Base-by-base conservation (phyloP, 345 rosid genomes). In the Lepidium aucheri region DNA sequence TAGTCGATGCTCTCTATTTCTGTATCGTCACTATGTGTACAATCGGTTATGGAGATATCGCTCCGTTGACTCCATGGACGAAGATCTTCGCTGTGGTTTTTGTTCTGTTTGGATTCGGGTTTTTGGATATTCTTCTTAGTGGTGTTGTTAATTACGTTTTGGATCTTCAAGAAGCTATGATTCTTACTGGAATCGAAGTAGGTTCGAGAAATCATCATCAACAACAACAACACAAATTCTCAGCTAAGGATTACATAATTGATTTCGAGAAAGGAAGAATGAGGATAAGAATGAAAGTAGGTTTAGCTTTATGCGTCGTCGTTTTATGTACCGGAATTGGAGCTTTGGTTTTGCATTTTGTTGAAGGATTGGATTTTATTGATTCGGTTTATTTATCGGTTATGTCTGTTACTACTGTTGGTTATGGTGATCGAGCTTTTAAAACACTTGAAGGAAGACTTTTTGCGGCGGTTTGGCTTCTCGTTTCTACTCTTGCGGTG, bases 21-120 rank as follows among this genome's bases (percentile, higher is more conserved):
- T 88, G 91, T 57, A 84, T 88, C 52, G 96, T 88, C 63, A 88
- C 91, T 12, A 82, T 85, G 87, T 88, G 95, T 66, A 88, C 95
- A 1, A 88, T 88, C 15, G 96, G 96, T 12, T 88, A 88, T 20
- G 96, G 96, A 10, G 96, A 88, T 56, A 88, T 88, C 11, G 81
- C 91, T 24, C 96, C 91, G 17, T 44, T 74, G 51, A 86, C 85
- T 6, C 82, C 88, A 11, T 80, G 62, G 43, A 84, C 90, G 2
- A 86, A 88, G 76, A 56, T 75, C 44, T 88, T 88, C 73, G 83
- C 96, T 5, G 82, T 84, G 2, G 76, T 86, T 11, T 88, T 86
- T 63, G 96, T 88, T 7, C 41, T 88, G 59, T 79, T 88, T 35
- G 91, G 96, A 2, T 84, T 88, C 18, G 91, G 91, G 2, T 88